phyloP scores from a whole-genome alignment of 1,139 yeast genomes.

The Geotrichum europaeum region DNA sequence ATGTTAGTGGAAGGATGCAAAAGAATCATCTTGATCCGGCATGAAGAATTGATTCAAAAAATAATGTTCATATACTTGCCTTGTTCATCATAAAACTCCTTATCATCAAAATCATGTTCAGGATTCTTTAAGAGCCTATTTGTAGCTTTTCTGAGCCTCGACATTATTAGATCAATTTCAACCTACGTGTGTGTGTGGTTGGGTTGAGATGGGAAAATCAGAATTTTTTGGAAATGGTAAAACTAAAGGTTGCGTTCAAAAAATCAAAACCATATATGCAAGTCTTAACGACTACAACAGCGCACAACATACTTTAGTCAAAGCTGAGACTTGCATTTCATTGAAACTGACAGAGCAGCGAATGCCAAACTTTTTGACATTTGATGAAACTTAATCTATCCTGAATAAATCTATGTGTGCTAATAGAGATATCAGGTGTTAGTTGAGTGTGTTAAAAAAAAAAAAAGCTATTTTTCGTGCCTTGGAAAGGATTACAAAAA shows the following conservation, averaged over 20 bases:
- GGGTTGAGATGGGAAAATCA: background rate
- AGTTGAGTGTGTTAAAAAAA: background rate
- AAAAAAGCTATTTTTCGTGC: no score
- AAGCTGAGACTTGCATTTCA: no score
- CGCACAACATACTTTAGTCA: no score
- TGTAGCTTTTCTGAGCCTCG: conserved; percentile 26
- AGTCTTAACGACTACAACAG: no score
- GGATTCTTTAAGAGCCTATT: conserved; percentile 20
- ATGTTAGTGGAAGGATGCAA: background rate
- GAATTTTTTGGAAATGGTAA: background rate
- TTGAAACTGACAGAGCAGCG: no score
- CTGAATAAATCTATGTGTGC: background rate
- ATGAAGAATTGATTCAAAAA: background rate
- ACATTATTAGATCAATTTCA: conserved; percentile 18
- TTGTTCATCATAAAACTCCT: conserved; percentile 23
- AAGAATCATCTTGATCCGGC: background rate
- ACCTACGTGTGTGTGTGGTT: background rate
- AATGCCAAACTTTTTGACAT: no score
- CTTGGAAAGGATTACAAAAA: conserved; percentile 19
- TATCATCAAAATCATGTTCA: conserved; percentile 19
- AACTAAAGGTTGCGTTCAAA: background rate
- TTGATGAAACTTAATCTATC: background rate
- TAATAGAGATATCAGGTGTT: background rate
- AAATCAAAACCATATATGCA: no score
- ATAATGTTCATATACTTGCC: conserved; percentile 17